A percentile compares a stretch with the other conserved stretches of the same genome.
Conservation (phyloP, 1,284 basidiomycete genomes). For the Melampsora americana region DNA sequence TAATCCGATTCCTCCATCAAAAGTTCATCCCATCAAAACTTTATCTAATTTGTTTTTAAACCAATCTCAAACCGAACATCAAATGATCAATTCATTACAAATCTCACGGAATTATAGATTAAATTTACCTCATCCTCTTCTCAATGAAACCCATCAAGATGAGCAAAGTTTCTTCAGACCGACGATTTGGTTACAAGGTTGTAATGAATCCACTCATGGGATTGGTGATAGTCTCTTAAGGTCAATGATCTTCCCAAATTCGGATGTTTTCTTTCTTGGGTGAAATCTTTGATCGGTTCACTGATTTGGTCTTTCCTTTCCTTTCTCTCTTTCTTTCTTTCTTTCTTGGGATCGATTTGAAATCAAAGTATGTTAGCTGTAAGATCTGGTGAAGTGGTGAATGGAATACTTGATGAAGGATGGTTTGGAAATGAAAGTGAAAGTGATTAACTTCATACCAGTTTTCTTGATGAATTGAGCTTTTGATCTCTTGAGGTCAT, state of each 20-base stretch:
- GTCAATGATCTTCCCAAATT: constrained; percentile 8
- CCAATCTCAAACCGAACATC: no score
- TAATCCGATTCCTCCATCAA: constrained; percentile 17
- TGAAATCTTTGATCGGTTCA: not conserved
- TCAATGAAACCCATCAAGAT: not conserved
- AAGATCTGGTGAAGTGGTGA: constrained; percentile 47
- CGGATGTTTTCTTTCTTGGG: not conserved
- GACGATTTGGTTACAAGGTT: constrained; percentile 62
- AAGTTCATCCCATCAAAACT: not conserved
- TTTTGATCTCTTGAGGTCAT: no score
- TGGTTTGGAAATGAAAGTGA: constrained; percentile 41
- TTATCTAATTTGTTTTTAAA: constrained; percentile 19
- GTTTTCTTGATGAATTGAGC: no score
- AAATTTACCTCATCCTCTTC: not conserved
- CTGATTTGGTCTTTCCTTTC: not conserved
- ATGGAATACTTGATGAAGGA: constrained; percentile 44
- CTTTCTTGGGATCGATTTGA: no score
- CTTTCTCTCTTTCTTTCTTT: no score
- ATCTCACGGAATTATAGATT: constrained; percentile 14
- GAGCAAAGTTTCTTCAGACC: constrained; percentile 51
- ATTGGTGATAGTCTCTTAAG: constrained; percentile 63
- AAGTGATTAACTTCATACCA: no score
- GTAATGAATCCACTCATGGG: constrained; percentile 63
- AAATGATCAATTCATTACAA: not conserved
- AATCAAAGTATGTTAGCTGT: constrained; percentile 46